Base-by-base conservation (phyloP, 352 stramenopile genomes). In the Phytophthora lateralis region DNA sequence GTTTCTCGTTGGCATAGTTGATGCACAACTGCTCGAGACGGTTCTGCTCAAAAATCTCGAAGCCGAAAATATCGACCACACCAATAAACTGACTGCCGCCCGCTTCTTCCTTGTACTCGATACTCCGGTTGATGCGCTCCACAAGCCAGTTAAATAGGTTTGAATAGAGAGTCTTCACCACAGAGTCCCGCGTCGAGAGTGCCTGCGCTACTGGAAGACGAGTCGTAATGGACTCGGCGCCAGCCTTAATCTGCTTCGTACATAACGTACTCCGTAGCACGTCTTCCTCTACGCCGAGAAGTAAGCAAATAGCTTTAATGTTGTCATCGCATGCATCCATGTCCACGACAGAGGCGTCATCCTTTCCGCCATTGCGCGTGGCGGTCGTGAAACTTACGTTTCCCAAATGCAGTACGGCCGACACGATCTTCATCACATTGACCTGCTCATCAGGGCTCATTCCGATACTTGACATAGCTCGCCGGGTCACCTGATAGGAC, bases 71-170 rank as follows among this genome's bases (percentile, higher is more conserved):
- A 54, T 97, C 90, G 29, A 97, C 80, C 2, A 97, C 84, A 35
- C 90, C 90, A 46, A 97, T 96, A 47, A 97, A 96, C 50, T 91
- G 84, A 32, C 63, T 87, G 18, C 76, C 71, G 0, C 56, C 58
- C 0, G 60, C 61, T 56, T 85, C 70, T 63, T 91, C 79, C 54
- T 80, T 80, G 71, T 94, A 93, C 71, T 93, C 73, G 58, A 98
- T 95, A 51, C 75, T 97, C 66, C 75, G 71, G 71, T 98, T 98
- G 71, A 98, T 97, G 30, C 86, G 79, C 47, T 86, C 75, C 9
- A 99, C 96, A 27, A 99, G 80, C 93, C 94, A 99, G 41, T 97
- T 88, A 72, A 97, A 97, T 53, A 97, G 55, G 48, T 92, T 90
- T 5, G 85, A 82, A 69, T 97, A 97, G 6, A 97, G 69, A 7